These are phyloP conservation scores for Melampsora larici-populina DNA, from an alignment of 1,284 basidiomycete genomes.

Conservation along the genomic window DNA sequence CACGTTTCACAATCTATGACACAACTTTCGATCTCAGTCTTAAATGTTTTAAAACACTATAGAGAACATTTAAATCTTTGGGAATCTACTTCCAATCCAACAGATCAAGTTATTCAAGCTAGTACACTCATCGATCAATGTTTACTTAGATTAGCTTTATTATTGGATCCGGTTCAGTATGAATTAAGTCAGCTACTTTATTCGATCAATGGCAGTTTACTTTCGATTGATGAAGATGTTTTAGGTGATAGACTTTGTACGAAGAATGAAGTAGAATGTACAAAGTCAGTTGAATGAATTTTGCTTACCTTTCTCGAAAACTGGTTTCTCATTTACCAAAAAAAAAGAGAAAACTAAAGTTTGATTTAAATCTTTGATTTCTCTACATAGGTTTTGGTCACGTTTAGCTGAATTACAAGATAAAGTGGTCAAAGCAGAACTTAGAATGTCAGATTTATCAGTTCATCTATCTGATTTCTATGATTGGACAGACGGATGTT, in stretches of 20 bases:
- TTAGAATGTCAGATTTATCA: not conserved
- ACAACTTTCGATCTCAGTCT: not conserved
- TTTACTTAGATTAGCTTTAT: not conserved
- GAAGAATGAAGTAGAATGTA: not conserved
- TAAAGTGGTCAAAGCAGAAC: not conserved
- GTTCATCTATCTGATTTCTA: not conserved
- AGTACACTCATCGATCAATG: not conserved
- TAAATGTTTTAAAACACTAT: not conserved
- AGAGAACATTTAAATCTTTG: not conserved
- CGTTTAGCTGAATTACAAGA: not conserved
- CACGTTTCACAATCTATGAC: not conserved
- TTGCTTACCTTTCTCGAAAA: not conserved
- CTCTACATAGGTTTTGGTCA: not conserved
- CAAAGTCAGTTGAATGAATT: not conserved
- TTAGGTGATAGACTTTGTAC: not conserved
- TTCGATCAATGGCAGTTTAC: not conserved
- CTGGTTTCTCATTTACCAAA: no score
- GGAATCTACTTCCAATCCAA: not conserved
- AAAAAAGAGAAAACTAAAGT: no score
- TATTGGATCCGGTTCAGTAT: not conserved
- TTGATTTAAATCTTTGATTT: no score
- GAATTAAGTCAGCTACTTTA: not conserved
- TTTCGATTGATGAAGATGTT: not conserved
- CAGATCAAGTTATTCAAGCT: not conserved
- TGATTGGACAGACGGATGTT: not conserved